Evolutionary conservation across 805 yeast genomes (phyloP).

Genomic region (Candida methanosorbosa): DNA sequence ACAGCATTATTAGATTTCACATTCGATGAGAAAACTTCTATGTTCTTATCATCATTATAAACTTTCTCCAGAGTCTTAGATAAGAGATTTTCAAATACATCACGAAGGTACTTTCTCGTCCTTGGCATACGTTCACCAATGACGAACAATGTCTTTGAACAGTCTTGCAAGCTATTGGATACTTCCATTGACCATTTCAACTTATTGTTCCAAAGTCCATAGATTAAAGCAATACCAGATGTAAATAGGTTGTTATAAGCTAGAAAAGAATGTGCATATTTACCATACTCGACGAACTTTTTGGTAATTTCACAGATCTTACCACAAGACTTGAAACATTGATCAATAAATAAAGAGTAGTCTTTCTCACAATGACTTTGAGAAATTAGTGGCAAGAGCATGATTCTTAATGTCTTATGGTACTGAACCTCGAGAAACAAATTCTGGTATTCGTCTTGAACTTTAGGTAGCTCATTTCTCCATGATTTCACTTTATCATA

Average conservation of each 20-base stretch:
- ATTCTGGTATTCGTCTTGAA: slow-evolving; percentile 7
- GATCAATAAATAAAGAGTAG: slow-evolving; percentile 7
- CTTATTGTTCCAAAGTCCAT: slow-evolving; percentile 11
- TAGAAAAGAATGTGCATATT: slow-evolving; percentile 15
- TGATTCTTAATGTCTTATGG: slow-evolving; percentile 11
- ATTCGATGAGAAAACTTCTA: no score
- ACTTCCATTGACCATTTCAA: slow-evolving; percentile 15
- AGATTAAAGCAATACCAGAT: slow-evolving; percentile 15
- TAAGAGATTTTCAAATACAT: slow-evolving; percentile 13
- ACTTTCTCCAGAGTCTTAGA: slow-evolving; percentile 11
- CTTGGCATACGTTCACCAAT: slow-evolving; percentile 17
- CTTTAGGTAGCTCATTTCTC: slow-evolving; percentile 9
- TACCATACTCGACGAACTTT: slow-evolving; percentile 12
- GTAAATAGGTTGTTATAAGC: slow-evolving; percentile 14
- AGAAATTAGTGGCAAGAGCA: slow-evolving; percentile 11
- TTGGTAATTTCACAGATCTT: slow-evolving; percentile 13
- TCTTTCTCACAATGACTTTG: slow-evolving; percentile 3
- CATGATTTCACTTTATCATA: slow-evolving; percentile 8
- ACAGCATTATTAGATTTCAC: not conserved
- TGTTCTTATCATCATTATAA: no score
- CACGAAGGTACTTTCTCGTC: slow-evolving; percentile 11
- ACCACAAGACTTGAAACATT: slow-evolving; percentile 15
- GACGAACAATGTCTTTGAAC: slow-evolving; percentile 15
- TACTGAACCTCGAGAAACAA: slow-evolving; percentile 9
- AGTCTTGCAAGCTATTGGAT: slow-evolving; percentile 14